phyloP scores from a whole-genome alignment of 2,329 filamentous ascomycete species.

The Sarocladium kiliense region DNA sequence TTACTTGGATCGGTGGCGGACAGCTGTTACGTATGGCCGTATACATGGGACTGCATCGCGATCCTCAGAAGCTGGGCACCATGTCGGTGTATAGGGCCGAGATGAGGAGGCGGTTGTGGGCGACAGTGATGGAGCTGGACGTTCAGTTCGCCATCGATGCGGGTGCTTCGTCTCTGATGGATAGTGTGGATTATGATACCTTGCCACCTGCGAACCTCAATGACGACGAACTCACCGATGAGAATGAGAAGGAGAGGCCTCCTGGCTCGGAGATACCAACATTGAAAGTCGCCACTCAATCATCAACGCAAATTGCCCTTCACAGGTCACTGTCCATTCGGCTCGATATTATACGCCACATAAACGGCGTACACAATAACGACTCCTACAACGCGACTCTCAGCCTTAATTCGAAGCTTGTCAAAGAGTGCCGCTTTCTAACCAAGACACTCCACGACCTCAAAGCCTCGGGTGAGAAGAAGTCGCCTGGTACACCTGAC shows the following conservation, averaged over 20 bases:
- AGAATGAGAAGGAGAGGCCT: slow-evolving; percentile 19
- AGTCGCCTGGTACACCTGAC: neutral
- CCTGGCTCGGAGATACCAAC: slow-evolving; percentile 3
- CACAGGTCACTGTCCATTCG: slow-evolving; percentile 37
- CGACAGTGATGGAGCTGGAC: slow-evolving; percentile 49
- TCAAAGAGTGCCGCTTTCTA: slow-evolving; percentile 28
- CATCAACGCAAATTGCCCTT: slow-evolving; percentile 43
- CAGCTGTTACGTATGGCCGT: slow-evolving; percentile 48
- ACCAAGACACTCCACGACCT: slow-evolving; percentile 29
- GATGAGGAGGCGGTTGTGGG: slow-evolving; percentile 52
- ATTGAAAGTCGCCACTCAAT: slow-evolving; percentile 30
- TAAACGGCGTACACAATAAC: slow-evolving; percentile 40
- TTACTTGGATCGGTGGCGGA: slow-evolving; percentile 48
- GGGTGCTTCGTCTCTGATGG: slow-evolving; percentile 44
- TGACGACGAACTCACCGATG: slow-evolving; percentile 43
- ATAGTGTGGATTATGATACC: slow-evolving; percentile 43
- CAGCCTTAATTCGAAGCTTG: slow-evolving; percentile 39
- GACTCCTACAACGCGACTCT: slow-evolving; percentile 43
- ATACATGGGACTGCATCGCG: slow-evolving; percentile 53
- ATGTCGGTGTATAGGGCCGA: slow-evolving; percentile 45
- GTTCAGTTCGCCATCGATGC: slow-evolving; percentile 45
- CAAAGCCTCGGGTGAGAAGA: slow-evolving; percentile 22
- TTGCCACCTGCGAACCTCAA: slow-evolving; percentile 44
- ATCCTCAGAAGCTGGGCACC: slow-evolving; percentile 41
- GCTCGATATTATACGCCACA: slow-evolving; percentile 35